phyloP scores from a whole-genome alignment of 768 basidiomycete genomes.

The Phaeolepiota aurea region DNA sequence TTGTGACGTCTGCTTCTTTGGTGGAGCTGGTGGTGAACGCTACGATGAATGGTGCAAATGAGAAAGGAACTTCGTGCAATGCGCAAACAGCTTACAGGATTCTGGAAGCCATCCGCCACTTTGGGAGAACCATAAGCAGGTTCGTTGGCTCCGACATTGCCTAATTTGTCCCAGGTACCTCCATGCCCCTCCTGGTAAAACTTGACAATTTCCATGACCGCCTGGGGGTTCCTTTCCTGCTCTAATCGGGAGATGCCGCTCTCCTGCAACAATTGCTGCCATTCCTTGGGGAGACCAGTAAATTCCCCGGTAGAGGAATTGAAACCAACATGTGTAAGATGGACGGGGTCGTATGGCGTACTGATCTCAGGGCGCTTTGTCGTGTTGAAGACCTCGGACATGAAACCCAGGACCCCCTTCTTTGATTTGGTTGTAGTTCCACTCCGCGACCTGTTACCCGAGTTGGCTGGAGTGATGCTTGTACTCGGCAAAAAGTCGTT shows the following conservation, averaged over 20 bases:
- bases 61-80: conserved; percentile 5
- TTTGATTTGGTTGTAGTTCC: conserved; percentile 39
- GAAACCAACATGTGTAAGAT: conserved; percentile 99
- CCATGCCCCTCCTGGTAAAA: conserved; percentile 90
- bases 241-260: conserved; percentile 90
- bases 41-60: conserved; percentile 11
- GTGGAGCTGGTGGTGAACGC: conserved; percentile 44
- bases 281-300: conserved; percentile 95
- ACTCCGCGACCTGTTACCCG: conserved; percentile 35
- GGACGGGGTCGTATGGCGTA: conserved; percentile 97
- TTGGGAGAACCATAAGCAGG: conserved; percentile 13
- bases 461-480: conserved; percentile 13
- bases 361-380: conserved; percentile 86
- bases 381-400: conserved; percentile 59
- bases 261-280: conserved; percentile 95
- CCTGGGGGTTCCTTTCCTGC: conserved; percentile 97
- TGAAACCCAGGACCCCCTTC: conserved; percentile 72
- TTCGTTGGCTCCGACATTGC: conserved; percentile 34
- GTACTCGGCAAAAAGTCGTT: conserved; percentile 16
- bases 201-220: conserved; percentile 97
- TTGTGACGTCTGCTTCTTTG: conserved; percentile 27
- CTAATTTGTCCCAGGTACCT: conserved; percentile 84
- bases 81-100: conserved; percentile 37
- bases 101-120: conserved; percentile 44
- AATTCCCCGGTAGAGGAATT: conserved; percentile 98